Conservation (phyloP, 495 filamentous ascomycete species). For the Aspergillus affinis region DNA sequence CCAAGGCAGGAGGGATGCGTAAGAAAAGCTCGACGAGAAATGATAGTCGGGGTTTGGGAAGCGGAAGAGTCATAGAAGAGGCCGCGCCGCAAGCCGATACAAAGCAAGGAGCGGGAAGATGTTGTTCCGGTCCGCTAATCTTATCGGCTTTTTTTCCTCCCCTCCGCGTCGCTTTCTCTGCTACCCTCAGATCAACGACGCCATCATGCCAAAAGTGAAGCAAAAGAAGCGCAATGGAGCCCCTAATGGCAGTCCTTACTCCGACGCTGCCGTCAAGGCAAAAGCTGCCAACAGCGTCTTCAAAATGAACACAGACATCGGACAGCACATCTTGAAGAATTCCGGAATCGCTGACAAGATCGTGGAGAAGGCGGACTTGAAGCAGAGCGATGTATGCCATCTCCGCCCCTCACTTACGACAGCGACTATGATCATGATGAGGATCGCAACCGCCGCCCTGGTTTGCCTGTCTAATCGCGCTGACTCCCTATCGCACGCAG, state of each 20-base stretch:
- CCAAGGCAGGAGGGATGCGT: neutral
- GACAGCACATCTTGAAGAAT: slow-evolving; percentile 96
- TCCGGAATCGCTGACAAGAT: slow-evolving; percentile 89
- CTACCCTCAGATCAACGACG: neutral
- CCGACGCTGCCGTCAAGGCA: slow-evolving; percentile 46
- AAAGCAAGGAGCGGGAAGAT: slow-evolving; percentile 21
- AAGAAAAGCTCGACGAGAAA: neutral
- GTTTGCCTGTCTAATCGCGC: neutral
- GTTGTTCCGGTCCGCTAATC: slow-evolving; percentile 41
- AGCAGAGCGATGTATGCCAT: slow-evolving; percentile 74
- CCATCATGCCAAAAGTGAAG: slow-evolving; percentile 37
- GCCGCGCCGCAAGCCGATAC: neutral
- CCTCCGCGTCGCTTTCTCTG: neutral
- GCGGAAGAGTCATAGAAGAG: neutral
- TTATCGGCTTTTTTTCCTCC: slow-evolving; percentile 31
- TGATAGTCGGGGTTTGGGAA: neutral
- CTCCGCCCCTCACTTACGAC: neutral
- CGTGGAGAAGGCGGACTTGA: slow-evolving; percentile 82
- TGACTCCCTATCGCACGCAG: slow-evolving; percentile 32
- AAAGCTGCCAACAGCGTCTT: slow-evolving; percentile 78
- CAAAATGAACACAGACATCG: slow-evolving; percentile 78
- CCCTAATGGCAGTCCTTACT: slow-evolving; percentile 56
- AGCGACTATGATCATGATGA: no score
- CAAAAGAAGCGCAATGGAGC: slow-evolving; percentile 58
- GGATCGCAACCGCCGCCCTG: neutral